phyloP scores from a whole-genome alignment of 164 flowering plant species.

The Saururus chinensis region DNA sequence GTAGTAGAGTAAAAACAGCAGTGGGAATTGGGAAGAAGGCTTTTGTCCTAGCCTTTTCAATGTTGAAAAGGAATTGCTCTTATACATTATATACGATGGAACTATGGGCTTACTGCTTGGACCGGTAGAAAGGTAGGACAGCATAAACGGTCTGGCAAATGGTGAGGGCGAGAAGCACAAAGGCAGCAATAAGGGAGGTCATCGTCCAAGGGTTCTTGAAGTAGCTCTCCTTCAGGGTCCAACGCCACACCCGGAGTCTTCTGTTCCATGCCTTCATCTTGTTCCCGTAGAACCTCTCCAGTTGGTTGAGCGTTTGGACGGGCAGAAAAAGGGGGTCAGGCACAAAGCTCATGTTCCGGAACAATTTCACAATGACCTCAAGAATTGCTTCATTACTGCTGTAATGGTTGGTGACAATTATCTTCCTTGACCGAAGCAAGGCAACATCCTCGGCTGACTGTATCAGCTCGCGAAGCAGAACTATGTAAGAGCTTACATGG shows the following conservation, averaged over 20 bases:
- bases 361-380: slow-evolving; percentile 36
- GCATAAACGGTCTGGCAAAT: background rate
- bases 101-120: too few relatives aligned
- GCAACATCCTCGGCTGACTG: slow-evolving; percentile 36
- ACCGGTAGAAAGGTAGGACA: background rate
- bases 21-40: too few relatives aligned
- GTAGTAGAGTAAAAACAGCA: too few relatives aligned
- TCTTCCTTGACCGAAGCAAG: slow-evolving; percentile 24
- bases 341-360: slow-evolving; percentile 31
- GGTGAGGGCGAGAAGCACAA: background rate
- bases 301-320: slow-evolving; percentile 17
- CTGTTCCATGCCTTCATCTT: background rate
- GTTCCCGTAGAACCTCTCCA: slow-evolving; percentile 28
- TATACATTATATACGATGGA: too few relatives aligned
- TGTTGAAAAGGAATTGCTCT: too few relatives aligned
- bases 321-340: slow-evolving; percentile 17
- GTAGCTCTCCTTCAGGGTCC: slow-evolving; percentile 37
- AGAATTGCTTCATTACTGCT: slow-evolving; percentile 42
- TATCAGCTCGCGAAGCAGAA: slow-evolving; percentile 45
- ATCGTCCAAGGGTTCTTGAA: slow-evolving; percentile 52
- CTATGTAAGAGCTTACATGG: slow-evolving; percentile 33
- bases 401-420: slow-evolving; percentile 24
- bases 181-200: slow-evolving; percentile 18
- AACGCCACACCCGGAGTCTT: slow-evolving; percentile 31
- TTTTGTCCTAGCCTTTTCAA: too few relatives aligned